Evolutionary conservation across 169 alveolate genomes (phyloP).

Genomic region (Cyclospora cayetanensis): DNA sequence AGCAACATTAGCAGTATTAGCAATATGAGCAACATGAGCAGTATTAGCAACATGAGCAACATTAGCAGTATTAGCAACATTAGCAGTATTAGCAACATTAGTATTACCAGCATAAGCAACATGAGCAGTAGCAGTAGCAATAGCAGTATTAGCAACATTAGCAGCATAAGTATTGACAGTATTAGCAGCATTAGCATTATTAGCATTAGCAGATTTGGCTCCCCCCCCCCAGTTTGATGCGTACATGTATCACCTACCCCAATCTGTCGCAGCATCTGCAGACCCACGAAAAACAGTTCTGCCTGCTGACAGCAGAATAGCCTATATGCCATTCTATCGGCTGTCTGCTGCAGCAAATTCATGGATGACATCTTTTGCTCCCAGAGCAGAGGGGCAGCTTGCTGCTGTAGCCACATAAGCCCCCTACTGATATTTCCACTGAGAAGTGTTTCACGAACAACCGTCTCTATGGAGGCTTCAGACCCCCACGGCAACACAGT

Average conservation of each 20-base stretch:
- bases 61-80: too few species aligned
- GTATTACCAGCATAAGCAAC: neutral
- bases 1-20: too few species aligned
- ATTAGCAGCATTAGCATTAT: conserved; percentile 18
- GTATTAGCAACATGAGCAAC: too few species aligned
- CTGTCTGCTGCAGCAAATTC: conserved; percentile 40
- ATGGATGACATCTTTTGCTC: conserved; percentile 46
- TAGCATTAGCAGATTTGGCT: neutral
- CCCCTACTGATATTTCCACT: conserved; percentile 64
- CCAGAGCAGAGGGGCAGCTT: neutral
- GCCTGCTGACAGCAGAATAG: conserved; percentile 79
- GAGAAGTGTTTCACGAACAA: conserved; percentile 61
- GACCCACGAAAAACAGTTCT: conserved; percentile 78
- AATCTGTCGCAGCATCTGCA: conserved; percentile 82
- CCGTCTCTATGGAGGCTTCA: conserved; percentile 43
- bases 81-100: too few species aligned
- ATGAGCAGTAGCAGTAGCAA: neutral
- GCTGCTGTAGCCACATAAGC: conserved; percentile 58
- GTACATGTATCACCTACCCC: conserved; percentile 72
- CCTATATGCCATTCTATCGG: conserved; percentile 75
- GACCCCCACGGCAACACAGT: conserved; percentile 45
- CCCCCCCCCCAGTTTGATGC: too few species aligned
- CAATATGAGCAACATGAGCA: too few species aligned
- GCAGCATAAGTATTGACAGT: neutral
- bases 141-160: neutral